Evolutionary conservation across 305 asterid genomes (phyloP).

Genomic region (Fraxinus platypoda): DNA sequence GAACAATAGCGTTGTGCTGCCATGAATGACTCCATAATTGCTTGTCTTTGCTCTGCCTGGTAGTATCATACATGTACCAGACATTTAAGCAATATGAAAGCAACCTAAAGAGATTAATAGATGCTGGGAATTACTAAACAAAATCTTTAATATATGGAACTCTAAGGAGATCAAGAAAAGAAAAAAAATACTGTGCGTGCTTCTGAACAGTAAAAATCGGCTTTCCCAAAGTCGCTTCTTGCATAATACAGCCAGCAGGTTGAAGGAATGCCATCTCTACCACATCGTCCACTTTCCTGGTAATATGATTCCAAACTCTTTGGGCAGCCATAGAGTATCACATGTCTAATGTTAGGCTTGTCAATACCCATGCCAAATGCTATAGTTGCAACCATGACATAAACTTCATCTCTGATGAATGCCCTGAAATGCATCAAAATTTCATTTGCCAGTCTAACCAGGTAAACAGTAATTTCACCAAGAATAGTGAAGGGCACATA

Average conservation of each 20-base stretch:
- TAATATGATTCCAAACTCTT: constrained; percentile 96
- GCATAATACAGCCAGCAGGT: constrained; percentile 78
- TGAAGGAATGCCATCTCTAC: constrained; percentile 90
- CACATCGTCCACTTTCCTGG: constrained; percentile 98
- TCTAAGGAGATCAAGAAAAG: constrained; percentile 24
- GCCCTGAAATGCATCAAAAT: constrained; percentile 51
- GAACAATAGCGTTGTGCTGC: constrained; percentile 81
- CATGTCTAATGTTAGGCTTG: constrained; percentile 87
- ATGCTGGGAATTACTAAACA: background rate
- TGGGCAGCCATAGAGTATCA: constrained; percentile 93
- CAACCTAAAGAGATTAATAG: constrained; percentile 11
- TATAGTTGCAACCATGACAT: constrained; percentile 92
- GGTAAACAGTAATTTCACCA: background rate
- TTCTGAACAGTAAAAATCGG: constrained; percentile 76
- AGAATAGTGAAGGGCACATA: background rate
- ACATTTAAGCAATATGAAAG: constrained; percentile 17
- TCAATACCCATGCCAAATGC: constrained; percentile 99
- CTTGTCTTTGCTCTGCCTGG: constrained; percentile 77
- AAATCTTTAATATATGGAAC: constrained; percentile 10
- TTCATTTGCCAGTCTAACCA: constrained; percentile 1
- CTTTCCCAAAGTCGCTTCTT: constrained; percentile 81
- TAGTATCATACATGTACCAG: constrained; percentile 28
- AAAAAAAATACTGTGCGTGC: constrained; percentile 63
- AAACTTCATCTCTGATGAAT: constrained; percentile 85
- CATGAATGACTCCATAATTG: constrained; percentile 70